phyloP scores from a whole-genome alignment of 805 yeast species.

The Yarrowia keelungensis region DNA sequence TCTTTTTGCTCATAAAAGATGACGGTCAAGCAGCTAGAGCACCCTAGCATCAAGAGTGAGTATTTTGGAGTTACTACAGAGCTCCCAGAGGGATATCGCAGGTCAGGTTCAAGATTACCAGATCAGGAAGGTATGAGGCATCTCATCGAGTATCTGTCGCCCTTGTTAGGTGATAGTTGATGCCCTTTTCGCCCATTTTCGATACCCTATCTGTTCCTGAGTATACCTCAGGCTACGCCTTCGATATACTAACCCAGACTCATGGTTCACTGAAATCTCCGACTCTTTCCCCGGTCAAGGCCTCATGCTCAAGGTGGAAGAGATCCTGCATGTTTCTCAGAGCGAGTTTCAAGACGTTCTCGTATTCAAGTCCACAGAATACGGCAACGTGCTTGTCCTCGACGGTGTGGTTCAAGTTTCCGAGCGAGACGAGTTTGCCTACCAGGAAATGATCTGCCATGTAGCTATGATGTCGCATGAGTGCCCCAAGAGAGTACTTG shows the following conservation, averaged over 20 bases:
- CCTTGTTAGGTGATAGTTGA: too few species aligned
- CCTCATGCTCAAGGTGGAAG: constrained; percentile 86
- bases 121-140: too few species aligned
- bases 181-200: too few species aligned
- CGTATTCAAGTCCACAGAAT: constrained; percentile 74
- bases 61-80: background rate
- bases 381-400: constrained; percentile 86
- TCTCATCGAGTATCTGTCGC: too few species aligned
- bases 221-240: too few species aligned
- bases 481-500: constrained; percentile 75
- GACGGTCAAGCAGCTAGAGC: constrained; percentile 11
- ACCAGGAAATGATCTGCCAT: constrained; percentile 91
- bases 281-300: constrained; percentile 99
- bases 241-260: constrained; percentile 56
- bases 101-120: too few species aligned
- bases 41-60: constrained; percentile 4
- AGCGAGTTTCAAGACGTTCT: constrained; percentile 87
- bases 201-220: too few species aligned
- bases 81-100: too few species aligned
- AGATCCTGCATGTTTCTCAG: constrained; percentile 81
- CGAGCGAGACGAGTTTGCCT: constrained; percentile 91
- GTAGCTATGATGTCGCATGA: constrained; percentile 80
- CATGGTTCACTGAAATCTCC: constrained; percentile 96
- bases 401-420: constrained; percentile 93
- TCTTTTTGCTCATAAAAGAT: background rate